Conservation (phyloP, 2,329 filamentous ascomycete genomes). For the Botryotinia narcissicola region DNA sequence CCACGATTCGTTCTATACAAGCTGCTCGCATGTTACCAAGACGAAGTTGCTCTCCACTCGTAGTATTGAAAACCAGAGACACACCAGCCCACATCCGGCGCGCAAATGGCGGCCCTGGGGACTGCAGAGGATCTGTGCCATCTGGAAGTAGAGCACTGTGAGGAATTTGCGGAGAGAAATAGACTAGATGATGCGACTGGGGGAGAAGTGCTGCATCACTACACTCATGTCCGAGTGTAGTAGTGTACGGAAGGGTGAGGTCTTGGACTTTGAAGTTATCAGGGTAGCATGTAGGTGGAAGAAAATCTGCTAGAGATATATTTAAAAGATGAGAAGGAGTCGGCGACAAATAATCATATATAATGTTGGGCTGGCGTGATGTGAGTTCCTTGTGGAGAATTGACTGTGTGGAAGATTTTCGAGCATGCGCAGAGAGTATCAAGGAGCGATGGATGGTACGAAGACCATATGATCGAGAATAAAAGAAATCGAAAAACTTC, state of each 20-base stretch:
- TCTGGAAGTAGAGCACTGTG: constrained; percentile 67
- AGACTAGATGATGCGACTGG: constrained; percentile 77
- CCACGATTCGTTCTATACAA: constrained; percentile 48
- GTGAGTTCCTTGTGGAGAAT: constrained; percentile 29
- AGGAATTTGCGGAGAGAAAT: constrained; percentile 73
- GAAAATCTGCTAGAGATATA: constrained; percentile 56
- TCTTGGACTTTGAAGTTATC: constrained; percentile 24
- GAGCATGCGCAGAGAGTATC: constrained; percentile 3
- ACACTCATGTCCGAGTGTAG: background rate
- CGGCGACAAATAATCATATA: constrained; percentile 54
- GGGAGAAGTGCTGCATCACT: constrained; percentile 40
- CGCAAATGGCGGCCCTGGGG: constrained; percentile 67
- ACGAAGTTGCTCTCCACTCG: constrained; percentile 26
- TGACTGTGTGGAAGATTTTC: constrained; percentile 21
- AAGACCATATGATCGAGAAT: background rate
- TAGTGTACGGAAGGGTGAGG: constrained; percentile 24
- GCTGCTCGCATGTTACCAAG: constrained; percentile 42
- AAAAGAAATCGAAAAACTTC: constrained; percentile 22
- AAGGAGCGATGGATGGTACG: constrained; percentile 6
- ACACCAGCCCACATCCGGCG: constrained; percentile 91
- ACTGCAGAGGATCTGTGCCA: constrained; percentile 79
- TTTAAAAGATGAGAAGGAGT: constrained; percentile 64
- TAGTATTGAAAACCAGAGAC: constrained; percentile 53
- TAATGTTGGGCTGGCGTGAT: constrained; percentile 29
- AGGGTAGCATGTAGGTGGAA: constrained; percentile 42